These are phyloP conservation scores for Phytophthora kernoviae DNA, from an alignment of 352 stramenopile species.

Conservation along the genomic window DNA sequence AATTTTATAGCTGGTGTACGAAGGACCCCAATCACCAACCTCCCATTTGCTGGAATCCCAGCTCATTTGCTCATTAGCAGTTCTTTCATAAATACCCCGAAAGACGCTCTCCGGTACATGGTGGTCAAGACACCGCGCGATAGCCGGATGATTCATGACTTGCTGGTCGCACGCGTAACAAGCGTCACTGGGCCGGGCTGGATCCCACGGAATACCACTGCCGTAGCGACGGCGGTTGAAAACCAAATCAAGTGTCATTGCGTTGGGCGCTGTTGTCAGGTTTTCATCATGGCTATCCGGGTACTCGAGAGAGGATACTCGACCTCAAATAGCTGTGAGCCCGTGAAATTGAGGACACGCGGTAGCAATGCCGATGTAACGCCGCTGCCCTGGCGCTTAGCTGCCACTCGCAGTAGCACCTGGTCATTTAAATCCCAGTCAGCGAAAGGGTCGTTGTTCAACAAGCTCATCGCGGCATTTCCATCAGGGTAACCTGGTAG, in stretches of 20 bases:
- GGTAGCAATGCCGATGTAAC: constrained; percentile 37
- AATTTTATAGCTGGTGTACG: constrained; percentile 6
- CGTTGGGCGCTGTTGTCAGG: constrained; percentile 6
- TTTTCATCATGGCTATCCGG: constrained; percentile 12
- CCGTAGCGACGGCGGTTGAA: constrained; percentile 44
- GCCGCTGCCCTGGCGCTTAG: constrained; percentile 20
- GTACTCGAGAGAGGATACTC: constrained; percentile 40
- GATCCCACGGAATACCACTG: constrained; percentile 37
- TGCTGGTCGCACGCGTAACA: constrained; percentile 23
- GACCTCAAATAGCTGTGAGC: constrained; percentile 48
- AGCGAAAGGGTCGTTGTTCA: constrained; percentile 35
- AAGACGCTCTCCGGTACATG: constrained; percentile 36
- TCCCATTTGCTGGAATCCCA: constrained; percentile 25
- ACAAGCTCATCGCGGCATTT: constrained; percentile 16
- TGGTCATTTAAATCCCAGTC: constrained; percentile 39
- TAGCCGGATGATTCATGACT: constrained; percentile 18
- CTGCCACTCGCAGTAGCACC: constrained; percentile 45
- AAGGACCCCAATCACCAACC: neutral
- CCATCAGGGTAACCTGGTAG: constrained; percentile 38
- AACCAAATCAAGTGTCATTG: constrained; percentile 28
- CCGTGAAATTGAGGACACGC: constrained; percentile 46
- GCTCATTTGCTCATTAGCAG: constrained; percentile 11
- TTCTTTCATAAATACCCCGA: constrained; percentile 15
- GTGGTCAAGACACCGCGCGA: constrained; percentile 32
- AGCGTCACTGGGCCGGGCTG: constrained; percentile 19